A percentile compares a stretch with the other conserved stretches of the same genome.
These are phyloP conservation scores for Grosmannia serpens DNA, from an alignment of 2,329 filamentous ascomycete species.

Conservation along the genomic window DNA sequence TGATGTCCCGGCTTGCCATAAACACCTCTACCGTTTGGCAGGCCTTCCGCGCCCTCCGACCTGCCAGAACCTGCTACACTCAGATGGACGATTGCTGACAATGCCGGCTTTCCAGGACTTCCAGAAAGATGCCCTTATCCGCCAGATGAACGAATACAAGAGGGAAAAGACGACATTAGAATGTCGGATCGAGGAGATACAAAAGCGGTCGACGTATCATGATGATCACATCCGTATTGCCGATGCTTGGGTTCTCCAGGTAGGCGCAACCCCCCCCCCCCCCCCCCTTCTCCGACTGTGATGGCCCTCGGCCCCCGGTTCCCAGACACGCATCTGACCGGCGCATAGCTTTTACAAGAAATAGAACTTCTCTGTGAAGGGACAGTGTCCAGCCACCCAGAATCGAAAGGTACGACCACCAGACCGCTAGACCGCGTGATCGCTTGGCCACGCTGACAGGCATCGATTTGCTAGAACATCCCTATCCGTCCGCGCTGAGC, in stretches of 20 bases:
- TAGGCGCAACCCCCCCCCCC: conserved; percentile 25
- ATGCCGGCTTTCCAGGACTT: conserved; percentile 52
- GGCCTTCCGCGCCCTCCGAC: conserved; percentile 10
- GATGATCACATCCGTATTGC: conserved; percentile 87
- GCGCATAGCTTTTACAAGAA: conserved; percentile 49
- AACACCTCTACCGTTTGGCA: conserved; percentile 6
- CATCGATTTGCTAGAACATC: conserved; percentile 28
- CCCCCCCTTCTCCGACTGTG: too few species aligned
- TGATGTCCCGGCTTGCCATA: not conserved
- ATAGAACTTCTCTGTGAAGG: conserved; percentile 47
- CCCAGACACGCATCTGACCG: not conserved
- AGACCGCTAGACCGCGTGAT: too few species aligned
- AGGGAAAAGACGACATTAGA: conserved; percentile 77
- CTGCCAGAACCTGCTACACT: not conserved
- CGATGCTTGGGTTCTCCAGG: conserved; percentile 91
- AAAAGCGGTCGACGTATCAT: conserved; percentile 68
- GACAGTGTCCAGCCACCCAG: conserved; percentile 29
- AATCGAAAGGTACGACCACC: conserved; percentile 26
- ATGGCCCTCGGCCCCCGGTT: conserved; percentile 6
- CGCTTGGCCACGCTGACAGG: not conserved
- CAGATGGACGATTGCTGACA: conserved; percentile 18
- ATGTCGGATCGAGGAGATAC: conserved; percentile 66
- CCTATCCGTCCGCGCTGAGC: conserved; percentile 45
- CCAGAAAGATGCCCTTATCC: conserved; percentile 91
- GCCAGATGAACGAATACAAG: conserved; percentile 97